Conservation (phyloP, 352 stramenopile genomes). For the Phytophthora syringae region DNA sequence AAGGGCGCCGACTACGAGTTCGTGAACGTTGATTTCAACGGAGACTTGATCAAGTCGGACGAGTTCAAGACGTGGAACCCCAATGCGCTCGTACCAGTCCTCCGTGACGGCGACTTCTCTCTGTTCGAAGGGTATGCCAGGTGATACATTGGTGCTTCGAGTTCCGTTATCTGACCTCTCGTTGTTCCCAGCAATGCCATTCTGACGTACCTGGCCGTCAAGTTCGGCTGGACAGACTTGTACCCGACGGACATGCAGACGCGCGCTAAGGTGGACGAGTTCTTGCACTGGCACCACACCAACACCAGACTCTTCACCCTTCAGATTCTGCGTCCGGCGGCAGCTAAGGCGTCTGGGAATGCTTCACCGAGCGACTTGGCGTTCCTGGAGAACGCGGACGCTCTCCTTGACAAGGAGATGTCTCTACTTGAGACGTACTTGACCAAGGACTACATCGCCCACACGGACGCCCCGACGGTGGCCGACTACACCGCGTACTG, state of each 20-base stretch:
- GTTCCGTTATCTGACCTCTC: not conserved
- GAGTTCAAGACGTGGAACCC: constrained; percentile 66
- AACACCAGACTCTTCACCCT: constrained; percentile 43
- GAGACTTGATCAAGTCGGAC: constrained; percentile 36
- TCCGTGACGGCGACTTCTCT: constrained; percentile 63
- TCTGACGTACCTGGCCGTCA: constrained; percentile 49
- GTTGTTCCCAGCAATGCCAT: constrained; percentile 42
- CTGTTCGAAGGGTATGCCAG: constrained; percentile 52
- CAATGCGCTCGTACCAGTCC: constrained; percentile 52
- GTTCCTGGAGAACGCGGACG: constrained; percentile 33
- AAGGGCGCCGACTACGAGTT: constrained; percentile 55
- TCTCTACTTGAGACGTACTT: constrained; percentile 51
- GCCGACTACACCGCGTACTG: constrained; percentile 60
- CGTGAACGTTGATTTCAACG: constrained; percentile 34
- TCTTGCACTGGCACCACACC: constrained; percentile 59
- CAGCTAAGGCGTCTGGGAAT: constrained; percentile 15
- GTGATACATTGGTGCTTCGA: not conserved
- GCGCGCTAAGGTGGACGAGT: constrained; percentile 56
- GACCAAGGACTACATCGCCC: constrained; percentile 47
- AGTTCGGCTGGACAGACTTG: constrained; percentile 50
- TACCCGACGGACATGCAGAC: constrained; percentile 46
- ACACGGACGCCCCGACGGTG: constrained; percentile 46
- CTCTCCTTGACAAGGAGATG: constrained; percentile 42
- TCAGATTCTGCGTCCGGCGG: constrained; percentile 37
- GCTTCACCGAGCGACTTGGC: constrained; percentile 33